Percentiles rank a stretch among this genome's conserved stretches.
Evolutionary conservation across 1,139 yeast species (phyloP).

Genomic region (Pichia sp.): DNA sequence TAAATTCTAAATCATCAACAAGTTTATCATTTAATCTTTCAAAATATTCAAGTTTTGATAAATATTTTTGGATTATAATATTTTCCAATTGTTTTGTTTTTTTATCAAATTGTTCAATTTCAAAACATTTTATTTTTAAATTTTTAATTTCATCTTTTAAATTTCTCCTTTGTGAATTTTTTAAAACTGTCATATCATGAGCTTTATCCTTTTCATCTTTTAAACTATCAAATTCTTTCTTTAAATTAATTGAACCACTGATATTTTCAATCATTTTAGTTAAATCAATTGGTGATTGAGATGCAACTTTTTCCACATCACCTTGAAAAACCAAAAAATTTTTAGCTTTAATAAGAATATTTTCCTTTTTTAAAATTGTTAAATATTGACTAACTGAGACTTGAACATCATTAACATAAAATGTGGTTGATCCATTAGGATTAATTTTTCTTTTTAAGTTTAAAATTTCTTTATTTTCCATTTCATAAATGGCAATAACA

Average conservation of each 20-base stretch:
- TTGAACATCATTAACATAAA: constrained; percentile 54
- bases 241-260: constrained; percentile 70
- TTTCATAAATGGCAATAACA: constrained; percentile 75
- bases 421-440: constrained; percentile 57
- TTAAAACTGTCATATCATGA: constrained; percentile 56
- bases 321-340: constrained; percentile 96
- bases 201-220: constrained; percentile 64
- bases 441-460: constrained; percentile 52
- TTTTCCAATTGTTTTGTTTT: constrained; percentile 46
- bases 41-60: constrained; percentile 66
- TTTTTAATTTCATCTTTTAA: constrained; percentile 73
- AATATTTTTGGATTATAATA: constrained; percentile 43
- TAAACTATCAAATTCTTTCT: constrained; percentile 61
- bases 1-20: constrained; percentile 27
- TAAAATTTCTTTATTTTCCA: constrained; percentile 48
- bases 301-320: constrained; percentile 89
- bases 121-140: constrained; percentile 69
- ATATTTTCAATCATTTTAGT: constrained; percentile 73
- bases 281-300: constrained; percentile 75
- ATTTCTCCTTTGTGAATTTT: constrained; percentile 67
- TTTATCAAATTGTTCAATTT: constrained; percentile 62
- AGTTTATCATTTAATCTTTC: constrained; percentile 36
- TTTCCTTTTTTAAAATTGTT: constrained; percentile 64
- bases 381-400: constrained; percentile 66
- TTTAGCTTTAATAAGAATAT: constrained; percentile 81